A percentile compares a stretch with the other conserved stretches of the same genome.
Conservation (phyloP, 148 eudicot genomes). For the Selenicereus undatus region DNA sequence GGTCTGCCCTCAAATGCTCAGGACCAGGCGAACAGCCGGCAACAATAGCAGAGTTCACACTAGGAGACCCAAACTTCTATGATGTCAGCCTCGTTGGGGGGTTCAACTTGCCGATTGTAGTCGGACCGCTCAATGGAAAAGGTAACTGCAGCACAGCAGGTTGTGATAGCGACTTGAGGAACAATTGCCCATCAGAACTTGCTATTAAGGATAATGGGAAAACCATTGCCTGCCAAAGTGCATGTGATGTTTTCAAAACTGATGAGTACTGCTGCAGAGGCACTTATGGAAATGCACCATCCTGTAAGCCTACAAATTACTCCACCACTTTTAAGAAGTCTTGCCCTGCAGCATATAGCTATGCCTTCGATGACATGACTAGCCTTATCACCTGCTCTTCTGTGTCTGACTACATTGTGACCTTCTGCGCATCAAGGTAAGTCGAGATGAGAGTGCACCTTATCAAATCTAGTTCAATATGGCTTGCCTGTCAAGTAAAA, state of each 20-base stretch:
- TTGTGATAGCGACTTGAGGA: slow-evolving; percentile 34
- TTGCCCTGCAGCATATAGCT: slow-evolving; percentile 43
- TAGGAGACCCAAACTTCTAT: slow-evolving; percentile 31
- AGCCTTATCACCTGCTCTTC: slow-evolving; percentile 34
- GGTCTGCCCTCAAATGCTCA: slow-evolving; percentile 26
- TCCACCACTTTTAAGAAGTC: slow-evolving; percentile 32
- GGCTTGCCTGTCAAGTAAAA: background rate
- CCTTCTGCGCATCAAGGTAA: slow-evolving; percentile 35
- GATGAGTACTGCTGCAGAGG: slow-evolving; percentile 41
- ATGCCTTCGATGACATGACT: slow-evolving; percentile 40
- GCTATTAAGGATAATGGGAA: slow-evolving; percentile 24
- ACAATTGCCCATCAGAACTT: slow-evolving; percentile 36
- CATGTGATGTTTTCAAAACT: slow-evolving; percentile 31
- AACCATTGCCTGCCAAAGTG: slow-evolving; percentile 34
- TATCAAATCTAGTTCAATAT: background rate
- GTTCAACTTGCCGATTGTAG: slow-evolving; percentile 36
- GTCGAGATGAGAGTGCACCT: background rate
- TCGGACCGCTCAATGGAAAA: slow-evolving; percentile 27
- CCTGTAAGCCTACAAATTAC: slow-evolving; percentile 40
- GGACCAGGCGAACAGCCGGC: slow-evolving; percentile 33
- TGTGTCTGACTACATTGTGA: slow-evolving; percentile 28
- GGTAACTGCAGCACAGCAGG: slow-evolving; percentile 37
- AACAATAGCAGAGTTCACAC: slow-evolving; percentile 37
- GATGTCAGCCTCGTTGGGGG: slow-evolving; percentile 46
- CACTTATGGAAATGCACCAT: slow-evolving; percentile 23